Percentiles rank a stretch among this genome's conserved stretches.
Conservation (phyloP, 495 filamentous ascomycete genomes). For the Platismatia glauca region DNA sequence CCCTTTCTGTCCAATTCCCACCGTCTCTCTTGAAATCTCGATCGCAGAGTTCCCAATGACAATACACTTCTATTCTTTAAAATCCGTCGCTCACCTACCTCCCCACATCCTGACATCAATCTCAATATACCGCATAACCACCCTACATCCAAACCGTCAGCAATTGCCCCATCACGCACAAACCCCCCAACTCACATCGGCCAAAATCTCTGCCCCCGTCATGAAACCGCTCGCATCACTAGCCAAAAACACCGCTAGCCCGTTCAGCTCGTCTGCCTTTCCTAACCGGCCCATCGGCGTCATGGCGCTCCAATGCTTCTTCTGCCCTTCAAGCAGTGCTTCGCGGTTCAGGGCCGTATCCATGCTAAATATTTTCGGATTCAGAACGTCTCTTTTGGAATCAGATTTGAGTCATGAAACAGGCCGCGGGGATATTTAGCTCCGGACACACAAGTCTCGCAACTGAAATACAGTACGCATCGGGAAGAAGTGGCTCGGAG, state of each 20-base stretch:
- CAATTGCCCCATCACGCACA: not conserved
- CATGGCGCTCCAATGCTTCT: constrained; percentile 66
- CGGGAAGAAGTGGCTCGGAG: no score
- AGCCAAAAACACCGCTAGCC: constrained; percentile 66
- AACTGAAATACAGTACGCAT: no score
- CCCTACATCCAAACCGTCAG: constrained; percentile 5
- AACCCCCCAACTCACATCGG: constrained; percentile 46
- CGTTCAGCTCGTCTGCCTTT: constrained; percentile 65
- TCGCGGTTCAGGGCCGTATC: constrained; percentile 31
- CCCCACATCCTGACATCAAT: not conserved
- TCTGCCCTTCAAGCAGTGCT: constrained; percentile 34
- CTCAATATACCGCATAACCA: constrained; percentile 17
- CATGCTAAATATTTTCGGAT: no score
- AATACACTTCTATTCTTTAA: no score
- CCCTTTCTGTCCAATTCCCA: not conserved
- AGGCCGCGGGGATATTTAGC: no score
- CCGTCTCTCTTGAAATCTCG: not conserved
- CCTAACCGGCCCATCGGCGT: constrained; percentile 71
- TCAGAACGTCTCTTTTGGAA: no score
- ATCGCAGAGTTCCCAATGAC: not conserved
- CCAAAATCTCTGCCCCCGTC: constrained; percentile 69
- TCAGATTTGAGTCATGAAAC: no score
- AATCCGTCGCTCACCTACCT: not conserved
- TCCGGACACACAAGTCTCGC: no score
- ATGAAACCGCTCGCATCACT: constrained; percentile 67